Conservation (phyloP, 768 basidiomycete species). For the Suillus alpinus region DNA sequence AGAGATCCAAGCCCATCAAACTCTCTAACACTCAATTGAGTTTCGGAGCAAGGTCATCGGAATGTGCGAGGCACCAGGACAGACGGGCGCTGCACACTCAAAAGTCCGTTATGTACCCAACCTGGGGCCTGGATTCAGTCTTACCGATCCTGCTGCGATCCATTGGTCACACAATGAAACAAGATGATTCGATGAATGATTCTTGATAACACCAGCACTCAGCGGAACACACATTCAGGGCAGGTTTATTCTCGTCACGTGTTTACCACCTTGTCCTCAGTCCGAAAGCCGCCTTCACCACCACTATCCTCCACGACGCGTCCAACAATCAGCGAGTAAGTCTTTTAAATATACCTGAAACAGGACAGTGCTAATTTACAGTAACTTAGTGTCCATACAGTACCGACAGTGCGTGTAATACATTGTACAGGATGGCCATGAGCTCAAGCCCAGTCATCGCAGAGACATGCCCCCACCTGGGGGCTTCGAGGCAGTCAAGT, state of each 20-base stretch:
- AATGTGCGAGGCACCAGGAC: neutral
- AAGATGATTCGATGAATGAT: neutral
- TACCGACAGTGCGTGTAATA: slow-evolving; percentile 27
- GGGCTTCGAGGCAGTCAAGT: slow-evolving; percentile 89
- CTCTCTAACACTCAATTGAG: neutral
- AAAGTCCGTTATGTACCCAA: neutral
- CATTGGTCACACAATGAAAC: neutral
- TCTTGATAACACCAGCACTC: neutral
- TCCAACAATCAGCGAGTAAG: slow-evolving; percentile 1
- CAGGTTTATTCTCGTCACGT: neutral
- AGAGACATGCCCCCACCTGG: slow-evolving; percentile 96
- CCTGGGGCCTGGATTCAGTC: neutral
- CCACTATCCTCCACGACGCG: neutral
- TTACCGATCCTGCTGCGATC: neutral
- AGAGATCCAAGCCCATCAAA: neutral
- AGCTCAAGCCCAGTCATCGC: slow-evolving; percentile 16
- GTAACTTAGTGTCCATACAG: slow-evolving; percentile 20
- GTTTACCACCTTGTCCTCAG: fast-evolving
- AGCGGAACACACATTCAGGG: neutral
- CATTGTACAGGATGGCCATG: slow-evolving; percentile 9
- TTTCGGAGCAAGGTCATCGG: neutral
- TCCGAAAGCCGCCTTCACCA: neutral
- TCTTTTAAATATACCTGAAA: neutral
- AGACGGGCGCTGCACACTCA: neutral
- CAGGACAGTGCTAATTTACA: neutral